Evolutionary conservation across 108 stramenopile genomes (phyloP).

Genomic region (Pseudonitzschia pungens): DNA sequence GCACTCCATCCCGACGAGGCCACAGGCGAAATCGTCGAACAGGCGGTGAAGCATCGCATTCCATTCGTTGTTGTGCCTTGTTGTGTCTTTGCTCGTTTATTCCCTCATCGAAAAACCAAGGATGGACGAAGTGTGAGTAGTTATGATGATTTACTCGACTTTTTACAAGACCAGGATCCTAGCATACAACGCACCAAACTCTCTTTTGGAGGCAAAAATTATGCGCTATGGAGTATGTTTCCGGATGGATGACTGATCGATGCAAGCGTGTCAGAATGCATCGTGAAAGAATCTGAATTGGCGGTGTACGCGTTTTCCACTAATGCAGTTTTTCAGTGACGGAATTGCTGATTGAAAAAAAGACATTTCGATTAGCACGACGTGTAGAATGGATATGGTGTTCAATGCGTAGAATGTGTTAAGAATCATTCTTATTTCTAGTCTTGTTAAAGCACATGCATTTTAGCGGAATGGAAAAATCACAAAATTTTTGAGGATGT

Average conservation of each 20-base stretch:
- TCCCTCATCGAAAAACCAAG: constrained; percentile 48
- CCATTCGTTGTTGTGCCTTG: constrained; percentile 87
- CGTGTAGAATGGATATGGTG: too few species aligned
- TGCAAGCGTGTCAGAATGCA: neutral
- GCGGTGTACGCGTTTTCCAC: too few species aligned
- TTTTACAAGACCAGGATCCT: constrained; percentile 53
- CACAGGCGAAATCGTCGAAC: constrained; percentile 71
- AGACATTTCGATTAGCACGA: too few species aligned
- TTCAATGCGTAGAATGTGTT: too few species aligned
- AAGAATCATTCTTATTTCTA: too few species aligned
- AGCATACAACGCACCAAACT: constrained; percentile 53
- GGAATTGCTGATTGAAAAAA: too few species aligned
- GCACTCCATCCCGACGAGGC: constrained; percentile 90
- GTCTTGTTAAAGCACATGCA: neutral
- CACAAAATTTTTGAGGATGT: neutral
- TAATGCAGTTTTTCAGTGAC: too few species aligned
- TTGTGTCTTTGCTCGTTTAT: constrained; percentile 79
- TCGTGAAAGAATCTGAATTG: too few species aligned
- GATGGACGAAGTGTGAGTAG: constrained; percentile 50
- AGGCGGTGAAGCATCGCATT: constrained; percentile 59
- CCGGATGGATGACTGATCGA: neutral
- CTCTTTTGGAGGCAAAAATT: constrained; percentile 72
- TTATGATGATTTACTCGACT: constrained; percentile 69
- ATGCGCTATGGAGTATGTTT: constrained; percentile 64
- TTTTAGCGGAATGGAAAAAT: constrained; percentile 1